Percentiles rank a stretch among this genome's conserved stretches.
Conservation (phyloP, 2,329 filamentous ascomycete genomes). For the Penicillium sclerotigenum region DNA sequence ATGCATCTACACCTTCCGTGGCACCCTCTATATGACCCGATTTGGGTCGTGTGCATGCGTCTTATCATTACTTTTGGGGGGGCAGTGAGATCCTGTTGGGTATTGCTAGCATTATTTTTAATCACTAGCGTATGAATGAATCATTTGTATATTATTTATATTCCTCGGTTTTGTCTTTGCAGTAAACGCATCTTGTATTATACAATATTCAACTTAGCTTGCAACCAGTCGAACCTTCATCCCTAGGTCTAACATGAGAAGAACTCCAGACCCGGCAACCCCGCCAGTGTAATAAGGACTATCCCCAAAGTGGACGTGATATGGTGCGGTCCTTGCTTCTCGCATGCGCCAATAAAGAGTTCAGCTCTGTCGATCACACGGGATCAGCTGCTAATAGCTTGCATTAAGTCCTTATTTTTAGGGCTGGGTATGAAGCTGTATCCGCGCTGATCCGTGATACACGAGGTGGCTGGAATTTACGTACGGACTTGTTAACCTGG, state of each 20-base stretch:
- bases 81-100: constrained; percentile 7
- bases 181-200: not conserved
- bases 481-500: not conserved
- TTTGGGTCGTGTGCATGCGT: not conserved
- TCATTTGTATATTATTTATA: constrained; percentile 22
- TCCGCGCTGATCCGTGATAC: not conserved
- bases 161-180: not conserved
- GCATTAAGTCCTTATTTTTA: not conserved
- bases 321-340: not conserved
- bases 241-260: not conserved
- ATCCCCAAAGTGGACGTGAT: not conserved
- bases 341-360: not conserved
- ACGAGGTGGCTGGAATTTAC: not conserved
- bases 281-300: not conserved
- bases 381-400: not conserved
- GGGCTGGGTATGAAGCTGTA: not conserved
- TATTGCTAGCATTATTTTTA: constrained; percentile 25
- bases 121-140: constrained; percentile 23
- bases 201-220: not conserved
- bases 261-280: too few species aligned
- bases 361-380: not conserved
- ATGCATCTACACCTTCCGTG: not conserved
- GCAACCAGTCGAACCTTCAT: not conserved
- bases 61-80: constrained; percentile 5
- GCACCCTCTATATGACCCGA: not conserved